A percentile compares a stretch with the other conserved stretches of the same genome.
Evolutionary conservation across 352 stramenopile genomes (phyloP).

Genomic region (Phytopythium chamaehyphon): DNA sequence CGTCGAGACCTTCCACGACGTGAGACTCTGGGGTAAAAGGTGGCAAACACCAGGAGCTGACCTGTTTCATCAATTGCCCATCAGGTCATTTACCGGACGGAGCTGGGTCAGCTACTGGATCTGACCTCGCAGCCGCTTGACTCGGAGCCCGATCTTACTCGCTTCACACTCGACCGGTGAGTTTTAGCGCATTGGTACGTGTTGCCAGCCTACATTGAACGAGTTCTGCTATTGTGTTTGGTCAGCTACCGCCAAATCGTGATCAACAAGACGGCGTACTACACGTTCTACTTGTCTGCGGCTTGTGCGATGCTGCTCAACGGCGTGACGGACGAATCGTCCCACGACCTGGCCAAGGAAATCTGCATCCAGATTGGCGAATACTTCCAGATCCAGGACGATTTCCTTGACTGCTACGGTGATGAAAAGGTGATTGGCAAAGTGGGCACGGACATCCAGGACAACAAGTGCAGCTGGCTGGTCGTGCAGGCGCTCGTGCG

Average conservation of each 20-base stretch:
- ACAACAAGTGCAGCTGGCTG: slow-evolving; percentile 99
- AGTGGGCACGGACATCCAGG: slow-evolving; percentile 98
- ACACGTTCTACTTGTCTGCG: slow-evolving; percentile 98
- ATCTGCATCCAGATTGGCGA: slow-evolving; percentile 97
- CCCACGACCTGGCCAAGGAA: slow-evolving; percentile 84
- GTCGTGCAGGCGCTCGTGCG: slow-evolving; percentile 92
- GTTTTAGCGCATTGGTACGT: too few relatives aligned
- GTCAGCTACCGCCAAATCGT: slow-evolving; percentile 90
- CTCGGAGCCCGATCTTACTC: slow-evolving; percentile 74
- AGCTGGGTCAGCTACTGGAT: slow-evolving; percentile 94
- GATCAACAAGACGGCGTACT: slow-evolving; percentile 99
- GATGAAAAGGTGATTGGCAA: slow-evolving; percentile 92
- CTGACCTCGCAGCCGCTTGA: slow-evolving; percentile 87
- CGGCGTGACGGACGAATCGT: slow-evolving; percentile 76
- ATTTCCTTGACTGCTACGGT: slow-evolving; percentile 98
- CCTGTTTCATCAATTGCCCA: slow-evolving; percentile 8
- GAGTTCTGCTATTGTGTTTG: slow-evolving; percentile 5
- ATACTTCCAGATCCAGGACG: slow-evolving; percentile 99
- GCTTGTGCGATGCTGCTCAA: slow-evolving; percentile 89
- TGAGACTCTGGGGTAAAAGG: slow-evolving; percentile 16
- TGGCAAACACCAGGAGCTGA: background rate
- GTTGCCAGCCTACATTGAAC: background rate
- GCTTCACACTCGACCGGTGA: slow-evolving; percentile 94
- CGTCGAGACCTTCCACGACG: slow-evolving; percentile 94
- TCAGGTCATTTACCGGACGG: slow-evolving; percentile 95